Percentiles rank a stretch among this genome's conserved stretches.
Evolutionary conservation across 2,329 filamentous ascomycete genomes (phyloP).

Genomic region (Xylaria sp.): DNA sequence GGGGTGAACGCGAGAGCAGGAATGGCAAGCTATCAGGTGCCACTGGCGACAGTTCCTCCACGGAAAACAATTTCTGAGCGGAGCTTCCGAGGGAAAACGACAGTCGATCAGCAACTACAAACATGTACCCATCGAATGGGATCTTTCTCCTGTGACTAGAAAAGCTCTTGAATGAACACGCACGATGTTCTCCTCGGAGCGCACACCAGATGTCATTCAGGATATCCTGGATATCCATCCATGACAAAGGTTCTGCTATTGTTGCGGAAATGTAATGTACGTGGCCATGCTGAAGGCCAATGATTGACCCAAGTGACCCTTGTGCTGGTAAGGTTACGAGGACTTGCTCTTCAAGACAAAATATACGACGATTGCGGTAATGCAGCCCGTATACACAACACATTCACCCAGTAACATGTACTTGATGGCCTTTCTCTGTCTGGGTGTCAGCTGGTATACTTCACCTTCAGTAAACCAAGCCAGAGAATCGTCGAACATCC

Average conservation of each 20-base stretch:
- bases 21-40: too few relatives aligned
- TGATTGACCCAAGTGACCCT: background rate
- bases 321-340: background rate
- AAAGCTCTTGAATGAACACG: too few relatives aligned
- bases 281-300: background rate
- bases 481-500: conserved; percentile 49
- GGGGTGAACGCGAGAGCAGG: too few relatives aligned
- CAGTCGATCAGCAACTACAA: too few relatives aligned
- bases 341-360: conserved; percentile 2
- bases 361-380: conserved; percentile 27
- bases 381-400: conserved; percentile 19
- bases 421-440: conserved; percentile 41
- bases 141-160: too few relatives aligned
- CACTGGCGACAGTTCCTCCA: too few relatives aligned
- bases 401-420: conserved; percentile 20
- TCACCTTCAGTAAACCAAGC: conserved; percentile 54
- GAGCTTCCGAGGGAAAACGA: too few relatives aligned
- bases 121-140: too few relatives aligned
- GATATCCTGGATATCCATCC: too few relatives aligned
- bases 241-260: background rate
- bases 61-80: too few relatives aligned
- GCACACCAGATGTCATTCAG: too few relatives aligned
- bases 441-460: conserved; percentile 42
- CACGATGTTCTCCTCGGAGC: too few relatives aligned
- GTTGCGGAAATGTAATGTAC: background rate